phyloP scores from a whole-genome alignment of 148 eudicot species.

The Rhododendron simsii region DNA sequence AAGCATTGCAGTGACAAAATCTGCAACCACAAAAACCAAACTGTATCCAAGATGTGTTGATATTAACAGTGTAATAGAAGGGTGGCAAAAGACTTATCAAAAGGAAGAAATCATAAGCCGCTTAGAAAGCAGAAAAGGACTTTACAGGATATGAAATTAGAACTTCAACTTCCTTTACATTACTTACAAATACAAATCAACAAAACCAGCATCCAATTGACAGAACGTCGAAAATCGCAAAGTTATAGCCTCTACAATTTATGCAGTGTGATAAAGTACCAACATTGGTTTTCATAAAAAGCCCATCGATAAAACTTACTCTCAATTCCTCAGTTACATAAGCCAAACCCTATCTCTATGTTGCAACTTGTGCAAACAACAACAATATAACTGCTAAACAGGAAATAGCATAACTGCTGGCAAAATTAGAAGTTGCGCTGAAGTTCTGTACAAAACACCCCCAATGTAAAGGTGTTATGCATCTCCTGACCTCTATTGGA shows the following conservation, averaged over 20 bases:
- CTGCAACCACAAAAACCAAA: slow-evolving; percentile 95
- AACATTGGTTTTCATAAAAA: not conserved
- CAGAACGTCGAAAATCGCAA: not conserved
- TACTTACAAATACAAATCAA: not conserved
- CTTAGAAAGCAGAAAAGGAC: not conserved
- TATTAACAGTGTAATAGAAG: slow-evolving; percentile 14
- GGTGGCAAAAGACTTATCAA: not conserved
- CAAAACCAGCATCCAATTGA: not conserved
- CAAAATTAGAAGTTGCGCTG: not conserved
- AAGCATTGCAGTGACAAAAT: slow-evolving; percentile 74
- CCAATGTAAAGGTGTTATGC: not conserved
- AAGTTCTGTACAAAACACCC: not conserved
- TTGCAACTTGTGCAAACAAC: not conserved
- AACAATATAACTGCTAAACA: not conserved
- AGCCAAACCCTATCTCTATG: not conserved
- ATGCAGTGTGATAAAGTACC: not conserved
- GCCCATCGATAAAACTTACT: not conserved
- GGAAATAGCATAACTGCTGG: not conserved
- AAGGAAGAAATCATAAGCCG: not conserved
- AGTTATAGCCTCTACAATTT: not conserved
- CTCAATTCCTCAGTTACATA: not conserved
- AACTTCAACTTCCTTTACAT: not conserved
- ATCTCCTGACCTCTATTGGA: not conserved
- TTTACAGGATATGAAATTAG: not conserved
- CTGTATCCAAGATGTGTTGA: slow-evolving; percentile 74